Percentiles rank a stretch among this genome's conserved stretches.
These are phyloP conservation scores for Saccharomyces hybrid DNA, from an alignment of 1,139 yeast genomes.

Conservation along the genomic window DNA sequence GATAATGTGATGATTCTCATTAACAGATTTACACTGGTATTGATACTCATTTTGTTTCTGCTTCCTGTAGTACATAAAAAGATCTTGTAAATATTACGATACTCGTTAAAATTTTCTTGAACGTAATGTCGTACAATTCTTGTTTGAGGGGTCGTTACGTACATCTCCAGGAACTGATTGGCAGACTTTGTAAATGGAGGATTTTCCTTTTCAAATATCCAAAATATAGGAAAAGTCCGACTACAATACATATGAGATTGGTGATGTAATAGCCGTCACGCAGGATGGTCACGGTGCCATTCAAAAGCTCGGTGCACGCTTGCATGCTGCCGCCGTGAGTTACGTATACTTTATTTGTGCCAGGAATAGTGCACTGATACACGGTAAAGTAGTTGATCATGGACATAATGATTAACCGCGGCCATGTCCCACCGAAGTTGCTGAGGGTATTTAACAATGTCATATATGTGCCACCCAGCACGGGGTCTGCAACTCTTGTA, in stretches of 20 bases:
- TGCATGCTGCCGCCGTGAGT: slow-evolving; percentile 46
- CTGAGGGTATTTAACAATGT: slow-evolving; percentile 87
- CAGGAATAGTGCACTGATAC: slow-evolving; percentile 43
- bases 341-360: slow-evolving; percentile 7
- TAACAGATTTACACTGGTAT: not conserved
- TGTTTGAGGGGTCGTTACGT: not conserved
- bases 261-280: slow-evolving; percentile 84
- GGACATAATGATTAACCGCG: slow-evolving; percentile 66
- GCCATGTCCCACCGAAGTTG: slow-evolving; percentile 98
- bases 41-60: not conserved
- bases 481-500: slow-evolving; percentile 90
- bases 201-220: slow-evolving; percentile 56
- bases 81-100: not conserved
- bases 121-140: not conserved
- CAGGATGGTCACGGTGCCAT: slow-evolving; percentile 29
- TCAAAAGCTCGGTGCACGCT: slow-evolving; percentile 11
- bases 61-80: not conserved
- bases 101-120: not conserved
- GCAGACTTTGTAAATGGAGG: slow-evolving; percentile 30
- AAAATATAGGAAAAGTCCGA: slow-evolving; percentile 63
- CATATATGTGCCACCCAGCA: slow-evolving; percentile 97
- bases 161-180: slow-evolving; percentile 34
- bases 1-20: not conserved
- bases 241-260: slow-evolving; percentile 57
- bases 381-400: slow-evolving; percentile 73